Conservation (phyloP, 805 yeast genomes). For the Metschnikowia bowlesiae region DNA sequence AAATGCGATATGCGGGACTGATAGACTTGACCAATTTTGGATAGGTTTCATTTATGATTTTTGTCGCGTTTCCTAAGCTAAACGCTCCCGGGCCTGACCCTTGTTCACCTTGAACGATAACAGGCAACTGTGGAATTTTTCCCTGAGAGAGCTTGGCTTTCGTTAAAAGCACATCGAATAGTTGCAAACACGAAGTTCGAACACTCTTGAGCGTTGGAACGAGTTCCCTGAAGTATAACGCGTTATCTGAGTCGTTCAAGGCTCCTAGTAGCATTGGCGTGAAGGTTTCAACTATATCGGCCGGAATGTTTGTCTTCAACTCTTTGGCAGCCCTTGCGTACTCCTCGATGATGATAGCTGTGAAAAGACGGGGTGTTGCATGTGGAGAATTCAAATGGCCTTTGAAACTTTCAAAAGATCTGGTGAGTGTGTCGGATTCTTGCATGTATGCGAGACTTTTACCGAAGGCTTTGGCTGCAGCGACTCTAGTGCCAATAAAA, state of each 20-base stretch:
- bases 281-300: conserved; percentile 20
- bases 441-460: conserved; percentile 49
- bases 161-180: conserved; percentile 73
- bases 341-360: conserved; percentile 68
- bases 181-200: conserved; percentile 80
- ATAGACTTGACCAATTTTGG: conserved; percentile 59
- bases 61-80: conserved; percentile 70
- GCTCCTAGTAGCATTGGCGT: conserved; percentile 27
- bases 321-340: conserved; percentile 41
- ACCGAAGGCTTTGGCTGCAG: conserved; percentile 76
- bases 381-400: conserved; percentile 54
- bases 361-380: conserved; percentile 75
- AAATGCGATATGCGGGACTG: conserved; percentile 64
- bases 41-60: conserved; percentile 58
- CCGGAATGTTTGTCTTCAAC: conserved; percentile 15
- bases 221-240: conserved; percentile 72
- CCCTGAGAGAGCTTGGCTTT: conserved; percentile 67
- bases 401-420: conserved; percentile 35
- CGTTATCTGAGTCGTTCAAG: conserved; percentile 37
- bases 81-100: conserved; percentile 96
- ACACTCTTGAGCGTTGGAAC: conserved; percentile 82
- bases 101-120: conserved; percentile 88
- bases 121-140: conserved; percentile 77
- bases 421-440: conserved; percentile 32
- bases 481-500: conserved; percentile 68